Percentiles rank a stretch among this genome's conserved stretches.
Conservation (phyloP, 106 monocot genomes). For the Dendrobium officinale region DNA sequence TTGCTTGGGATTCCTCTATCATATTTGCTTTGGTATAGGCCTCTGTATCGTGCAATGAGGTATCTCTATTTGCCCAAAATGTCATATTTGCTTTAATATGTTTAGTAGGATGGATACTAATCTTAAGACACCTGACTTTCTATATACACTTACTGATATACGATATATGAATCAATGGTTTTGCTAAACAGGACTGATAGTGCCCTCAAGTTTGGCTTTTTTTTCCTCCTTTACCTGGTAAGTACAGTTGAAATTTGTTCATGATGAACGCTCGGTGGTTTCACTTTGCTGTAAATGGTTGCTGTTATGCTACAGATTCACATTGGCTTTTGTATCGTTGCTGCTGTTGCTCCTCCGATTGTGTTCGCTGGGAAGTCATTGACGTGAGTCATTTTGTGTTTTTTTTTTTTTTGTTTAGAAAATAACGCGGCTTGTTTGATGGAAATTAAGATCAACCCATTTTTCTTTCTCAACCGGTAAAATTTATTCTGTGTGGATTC, state of each 20-base stretch:
- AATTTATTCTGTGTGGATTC: too few relatives aligned
- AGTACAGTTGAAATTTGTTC: constrained; percentile 1
- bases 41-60: constrained; percentile 93
- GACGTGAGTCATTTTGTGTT: constrained; percentile 41
- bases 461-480: not conserved
- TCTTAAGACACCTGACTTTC: not conserved
- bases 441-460: not conserved
- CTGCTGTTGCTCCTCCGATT: constrained; percentile 77
- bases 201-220: constrained; percentile 85
- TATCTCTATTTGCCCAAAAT: constrained; percentile 13
- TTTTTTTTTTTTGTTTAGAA: not conserved
- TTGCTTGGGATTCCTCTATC: constrained; percentile 77
- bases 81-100: not conserved
- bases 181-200: constrained; percentile 74
- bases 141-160: not conserved
- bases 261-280: not conserved
- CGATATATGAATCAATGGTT: not conserved
- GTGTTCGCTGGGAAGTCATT: constrained; percentile 63
- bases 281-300: constrained; percentile 2
- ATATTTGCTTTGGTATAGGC: constrained; percentile 91
- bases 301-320: constrained; percentile 36
- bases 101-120: not conserved
- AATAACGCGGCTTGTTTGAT: not conserved
- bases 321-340: constrained; percentile 66
- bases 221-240: constrained; percentile 85